Evolutionary conservation across 192 early-diverging fungal genomes (phyloP), one percentile per base, ranked within the genome.

Genomic region (Fimicolochytrium jonesii): DNA sequence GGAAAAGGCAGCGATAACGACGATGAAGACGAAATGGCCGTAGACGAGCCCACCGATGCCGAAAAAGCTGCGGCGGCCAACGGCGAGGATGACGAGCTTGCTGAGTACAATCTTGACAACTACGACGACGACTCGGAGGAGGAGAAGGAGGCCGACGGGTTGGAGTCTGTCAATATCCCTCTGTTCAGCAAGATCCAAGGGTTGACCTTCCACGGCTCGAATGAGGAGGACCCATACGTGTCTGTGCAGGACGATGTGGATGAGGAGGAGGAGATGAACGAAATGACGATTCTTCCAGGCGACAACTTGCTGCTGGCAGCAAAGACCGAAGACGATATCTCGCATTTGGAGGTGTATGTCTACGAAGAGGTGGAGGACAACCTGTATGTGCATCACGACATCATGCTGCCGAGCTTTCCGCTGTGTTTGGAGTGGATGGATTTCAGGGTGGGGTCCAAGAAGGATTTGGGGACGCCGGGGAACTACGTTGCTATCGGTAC

Each of bases 331-430:
- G 95, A 99, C 72, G 93, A 97, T 22, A 85, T 99, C 30, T 93
- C 92, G 50, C 92, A 94, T 74, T 70, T 99, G 45, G 97, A 99
- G 76, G 75, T 98, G 9, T 93, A 93, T 45, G 72, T 98, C 4
- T 96, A 91, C 64, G 95, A 95, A 75, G 73, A 69, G 23, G 83
- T 79, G 17, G 88, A 87, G 62, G 80, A 83, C 69, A 94, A 96
- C 70, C 70, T 98, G 49, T 99, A 95, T 73, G 92, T 96, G 18
- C 94, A 98, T 70, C 93, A 99, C 75, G 97, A 99, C 56, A 90
- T 98, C 54, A 91, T 98, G 93, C 75, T 99, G 17, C 93, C 97
- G 33, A 82, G 90, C 31, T 96, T 98, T 69, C 95, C 97, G 41
- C 80, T 99, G 20, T 91, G 90, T 54, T 56, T 97, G 65, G 95